Evolutionary conservation across 768 basidiomycete genomes (phyloP), one percentile per base, ranked within the genome.

Genomic region (Trametes cubensis): DNA sequence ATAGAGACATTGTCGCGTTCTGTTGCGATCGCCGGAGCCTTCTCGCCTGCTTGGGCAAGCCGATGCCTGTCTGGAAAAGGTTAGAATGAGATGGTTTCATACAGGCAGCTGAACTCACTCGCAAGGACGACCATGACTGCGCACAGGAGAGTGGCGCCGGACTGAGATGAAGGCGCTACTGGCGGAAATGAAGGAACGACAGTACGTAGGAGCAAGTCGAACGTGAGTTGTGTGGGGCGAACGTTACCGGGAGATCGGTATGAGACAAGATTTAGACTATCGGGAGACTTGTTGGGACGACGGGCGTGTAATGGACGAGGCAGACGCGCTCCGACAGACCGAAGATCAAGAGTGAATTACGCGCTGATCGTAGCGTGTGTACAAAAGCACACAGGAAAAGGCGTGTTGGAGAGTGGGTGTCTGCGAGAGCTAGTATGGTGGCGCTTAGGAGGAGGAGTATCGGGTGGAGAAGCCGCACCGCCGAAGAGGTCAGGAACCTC

Each of bases 51-150:
- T 28, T 52, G 34, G 54, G 42, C 21, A 60, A 34, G 42, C 58
- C 41, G 48, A 44, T 52, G 58, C 34, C 63, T 34, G 42, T 46
- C 58, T 64, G 52, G 52, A 18, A 6, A 26, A 8, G 4, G 18
- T 48, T 34, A 46, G 48, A 45, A 42, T 51, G 55, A 50, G 50
- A 48, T 40, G n/a, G 44, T 26, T 51, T 59, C 38, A 8, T 18
- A 26, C 45, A 38, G 47, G 54, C 48, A 30, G 53, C 41, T 11
- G 18, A 34, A 60, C 58, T 60, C 45, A 64, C 63, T 56, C 2
- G 58, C 63, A 17, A 56, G 58, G 26, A 64, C 21, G 59, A 64
- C 58, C 58, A 64, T 64, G 23, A 38, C 47, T 42, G 58, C 48
- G 41, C 39, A 6, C 28, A 44, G 39, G 46, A 51, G 53, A 45